Conservation (phyloP, 202 grass and related monocot genomes). For the Schoenoplectus tabernaemontani region DNA sequence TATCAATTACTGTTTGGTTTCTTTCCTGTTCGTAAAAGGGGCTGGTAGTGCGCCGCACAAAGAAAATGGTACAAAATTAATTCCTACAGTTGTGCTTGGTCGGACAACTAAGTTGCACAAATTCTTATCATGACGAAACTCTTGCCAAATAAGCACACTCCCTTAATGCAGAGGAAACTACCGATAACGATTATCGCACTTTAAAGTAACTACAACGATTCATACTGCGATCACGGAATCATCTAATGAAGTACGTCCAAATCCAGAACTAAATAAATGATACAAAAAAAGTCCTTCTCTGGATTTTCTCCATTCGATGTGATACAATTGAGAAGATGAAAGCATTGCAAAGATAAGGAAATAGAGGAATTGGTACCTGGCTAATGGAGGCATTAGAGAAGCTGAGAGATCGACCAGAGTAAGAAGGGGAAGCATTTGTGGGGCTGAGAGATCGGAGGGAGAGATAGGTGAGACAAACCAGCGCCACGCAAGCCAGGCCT, state of each 20-base stretch:
- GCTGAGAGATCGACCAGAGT: not conserved
- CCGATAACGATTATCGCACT: not conserved
- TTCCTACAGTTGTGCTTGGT: not conserved
- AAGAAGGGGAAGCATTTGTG: not conserved
- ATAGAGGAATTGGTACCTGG: not conserved
- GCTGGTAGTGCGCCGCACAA: not conserved
- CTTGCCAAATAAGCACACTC: not conserved
- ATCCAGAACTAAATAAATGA: not conserved
- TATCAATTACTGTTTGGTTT: not conserved
- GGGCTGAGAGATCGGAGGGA: constrained; percentile 12
- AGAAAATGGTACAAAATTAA: not conserved
- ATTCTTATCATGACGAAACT: too few relatives aligned
- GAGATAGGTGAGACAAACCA: constrained; percentile 8
- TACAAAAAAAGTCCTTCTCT: too few relatives aligned
- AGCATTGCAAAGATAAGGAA: not conserved
- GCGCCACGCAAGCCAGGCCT: not conserved
- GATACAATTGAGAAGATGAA: not conserved
- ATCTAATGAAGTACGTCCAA: not conserved
- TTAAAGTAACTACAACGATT: not conserved
- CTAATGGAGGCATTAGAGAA: not conserved
- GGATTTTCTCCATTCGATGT: not conserved
- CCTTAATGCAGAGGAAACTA: not conserved
- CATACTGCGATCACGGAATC: not conserved
- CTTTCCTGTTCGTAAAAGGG: not conserved
- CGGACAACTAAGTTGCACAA: not conserved